Conservation (phyloP, 805 yeast species). For the Myxozyma lipomycoides region DNA sequence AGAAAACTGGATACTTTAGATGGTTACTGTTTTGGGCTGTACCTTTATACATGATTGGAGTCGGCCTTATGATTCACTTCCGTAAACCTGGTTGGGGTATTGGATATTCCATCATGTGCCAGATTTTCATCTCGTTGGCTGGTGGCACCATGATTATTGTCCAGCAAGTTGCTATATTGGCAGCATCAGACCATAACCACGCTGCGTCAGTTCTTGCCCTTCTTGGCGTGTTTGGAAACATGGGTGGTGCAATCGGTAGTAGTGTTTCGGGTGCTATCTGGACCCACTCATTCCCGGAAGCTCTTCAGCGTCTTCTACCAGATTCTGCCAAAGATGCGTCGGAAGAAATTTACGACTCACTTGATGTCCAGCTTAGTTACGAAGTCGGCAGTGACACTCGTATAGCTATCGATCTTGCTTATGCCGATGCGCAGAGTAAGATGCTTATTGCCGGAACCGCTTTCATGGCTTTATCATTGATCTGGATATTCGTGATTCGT, state of each 20-base stretch:
- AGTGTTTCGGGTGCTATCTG: slow-evolving; percentile 60
- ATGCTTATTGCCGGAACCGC: slow-evolving; percentile 20
- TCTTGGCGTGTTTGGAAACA: slow-evolving; percentile 47
- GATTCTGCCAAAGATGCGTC: not conserved
- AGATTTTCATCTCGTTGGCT: slow-evolving; percentile 58
- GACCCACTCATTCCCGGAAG: slow-evolving; percentile 44
- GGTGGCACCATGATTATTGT: slow-evolving; percentile 60
- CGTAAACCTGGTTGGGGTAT: slow-evolving; percentile 47
- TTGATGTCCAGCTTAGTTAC: not conserved
- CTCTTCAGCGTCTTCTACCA: no score
- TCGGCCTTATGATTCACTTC: no score
- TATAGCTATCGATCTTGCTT: slow-evolving; percentile 22
- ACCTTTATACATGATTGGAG: slow-evolving; percentile 47
- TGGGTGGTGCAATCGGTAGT: slow-evolving; percentile 58
- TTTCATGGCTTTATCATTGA: not conserved
- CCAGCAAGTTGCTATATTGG: slow-evolving; percentile 51
- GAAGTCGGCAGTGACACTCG: slow-evolving; percentile 51
- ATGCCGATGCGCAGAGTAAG: slow-evolving; percentile 23
- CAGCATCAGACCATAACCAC: slow-evolving; percentile 52
- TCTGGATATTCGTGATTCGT: not conserved
- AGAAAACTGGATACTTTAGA: no score
- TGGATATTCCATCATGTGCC: slow-evolving; percentile 57
- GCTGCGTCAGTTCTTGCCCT: slow-evolving; percentile 54
- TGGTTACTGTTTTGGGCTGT: slow-evolving; percentile 43
- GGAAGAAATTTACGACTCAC: slow-evolving; percentile 35